Percentiles rank a stretch among this genome's conserved stretches.
Evolutionary conservation across 805 yeast species (phyloP).

Genomic region (Ogataea populi-albae): DNA sequence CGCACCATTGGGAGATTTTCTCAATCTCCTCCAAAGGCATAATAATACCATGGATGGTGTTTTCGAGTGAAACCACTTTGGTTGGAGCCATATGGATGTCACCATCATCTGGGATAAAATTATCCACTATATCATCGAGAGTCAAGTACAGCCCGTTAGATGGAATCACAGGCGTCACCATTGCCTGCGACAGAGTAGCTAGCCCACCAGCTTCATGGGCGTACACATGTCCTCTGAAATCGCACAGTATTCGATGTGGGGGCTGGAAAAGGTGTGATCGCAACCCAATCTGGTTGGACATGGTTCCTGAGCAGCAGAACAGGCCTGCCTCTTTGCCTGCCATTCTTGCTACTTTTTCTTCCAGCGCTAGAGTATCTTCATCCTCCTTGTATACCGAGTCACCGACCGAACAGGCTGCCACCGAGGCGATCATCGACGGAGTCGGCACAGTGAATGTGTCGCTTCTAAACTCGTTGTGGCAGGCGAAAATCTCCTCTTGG

Average conservation of each 20-base stretch:
- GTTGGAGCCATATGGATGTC: constrained; percentile 89
- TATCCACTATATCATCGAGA: constrained; percentile 64
- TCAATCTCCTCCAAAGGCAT: constrained; percentile 73
- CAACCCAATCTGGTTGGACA: constrained; percentile 82
- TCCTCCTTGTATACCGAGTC: constrained; percentile 87
- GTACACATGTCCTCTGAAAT: constrained; percentile 77
- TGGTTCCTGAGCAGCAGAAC: constrained; percentile 81
- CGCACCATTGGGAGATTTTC: constrained; percentile 66
- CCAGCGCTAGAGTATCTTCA: constrained; percentile 58
- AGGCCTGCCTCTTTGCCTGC: constrained; percentile 79
- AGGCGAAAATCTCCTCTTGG: constrained; percentile 10
- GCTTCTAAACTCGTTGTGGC: constrained; percentile 52
- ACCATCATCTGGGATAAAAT: constrained; percentile 67
- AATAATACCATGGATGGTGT: constrained; percentile 78
- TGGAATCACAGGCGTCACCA: constrained; percentile 82
- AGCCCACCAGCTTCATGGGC: constrained; percentile 85
- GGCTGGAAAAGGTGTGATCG: constrained; percentile 74
- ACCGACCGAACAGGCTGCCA: constrained; percentile 58
- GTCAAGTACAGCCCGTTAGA: constrained; percentile 71
- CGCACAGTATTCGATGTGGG: constrained; percentile 77
- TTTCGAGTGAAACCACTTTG: constrained; percentile 74
- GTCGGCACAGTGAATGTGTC: constrained; percentile 93
- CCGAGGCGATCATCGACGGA: constrained; percentile 61
- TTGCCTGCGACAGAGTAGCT: constrained; percentile 81
- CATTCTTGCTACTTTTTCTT: constrained; percentile 58